These are phyloP conservation scores for Aspergillus neoniger DNA, from an alignment of 2,329 filamentous ascomycete genomes.

Conservation along the genomic window DNA sequence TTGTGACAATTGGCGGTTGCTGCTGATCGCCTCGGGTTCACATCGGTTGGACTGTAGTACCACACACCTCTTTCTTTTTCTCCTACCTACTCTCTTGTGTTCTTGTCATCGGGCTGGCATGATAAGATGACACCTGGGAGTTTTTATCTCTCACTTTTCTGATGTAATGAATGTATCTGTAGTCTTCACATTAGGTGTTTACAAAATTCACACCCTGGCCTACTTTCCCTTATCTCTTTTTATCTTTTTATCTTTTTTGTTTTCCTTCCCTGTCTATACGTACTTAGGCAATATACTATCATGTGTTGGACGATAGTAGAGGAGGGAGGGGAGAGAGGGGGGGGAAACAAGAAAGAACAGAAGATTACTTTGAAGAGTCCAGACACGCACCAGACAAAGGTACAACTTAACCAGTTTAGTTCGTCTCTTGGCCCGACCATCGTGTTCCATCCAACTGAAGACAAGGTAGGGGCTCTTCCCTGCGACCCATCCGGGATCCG, in stretches of 20 bases:
- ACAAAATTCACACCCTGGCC: no score
- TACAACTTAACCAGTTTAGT: not conserved
- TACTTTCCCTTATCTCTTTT: no score
- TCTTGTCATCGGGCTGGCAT: not conserved
- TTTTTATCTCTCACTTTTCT: no score
- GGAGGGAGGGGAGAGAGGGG: not conserved
- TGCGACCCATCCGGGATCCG: constrained; percentile 15
- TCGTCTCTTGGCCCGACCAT: not conserved
- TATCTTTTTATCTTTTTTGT: no score
- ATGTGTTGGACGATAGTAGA: no score
- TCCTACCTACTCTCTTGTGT: not conserved
- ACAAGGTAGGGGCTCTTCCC: constrained; percentile 11
- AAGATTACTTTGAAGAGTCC: not conserved
- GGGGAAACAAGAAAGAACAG: not conserved
- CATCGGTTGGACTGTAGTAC: not conserved
- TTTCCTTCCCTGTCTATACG: no score
- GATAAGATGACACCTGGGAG: not conserved
- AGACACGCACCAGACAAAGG: not conserved
- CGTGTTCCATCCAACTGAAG: not conserved
- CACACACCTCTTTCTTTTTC: not conserved
- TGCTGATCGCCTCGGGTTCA: not conserved
- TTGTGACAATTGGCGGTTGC: constrained; percentile 18
- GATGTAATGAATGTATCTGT: no score
- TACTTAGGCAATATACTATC: no score
- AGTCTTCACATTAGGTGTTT: no score